phyloP scores from a whole-genome alignment of 106 monocot genomes.

The Gastrodia elata region DNA sequence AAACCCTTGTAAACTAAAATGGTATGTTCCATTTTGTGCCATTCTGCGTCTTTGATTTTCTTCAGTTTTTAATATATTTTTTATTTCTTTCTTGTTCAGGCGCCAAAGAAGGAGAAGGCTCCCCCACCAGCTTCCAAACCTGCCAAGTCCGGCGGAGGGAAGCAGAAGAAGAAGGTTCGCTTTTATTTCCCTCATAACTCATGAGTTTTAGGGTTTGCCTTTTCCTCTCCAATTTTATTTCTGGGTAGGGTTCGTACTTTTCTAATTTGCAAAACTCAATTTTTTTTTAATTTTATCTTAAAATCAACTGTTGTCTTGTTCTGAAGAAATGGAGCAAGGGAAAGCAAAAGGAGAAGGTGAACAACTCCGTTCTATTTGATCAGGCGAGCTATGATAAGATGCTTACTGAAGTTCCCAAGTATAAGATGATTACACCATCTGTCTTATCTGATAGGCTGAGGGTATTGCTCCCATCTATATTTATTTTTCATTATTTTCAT shows the following conservation, averaged over 20 bases:
- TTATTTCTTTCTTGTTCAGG: not conserved
- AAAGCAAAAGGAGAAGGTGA: conserved; percentile 30
- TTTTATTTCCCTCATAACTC: not conserved
- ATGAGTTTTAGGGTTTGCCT: not conserved
- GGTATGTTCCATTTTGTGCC: no score
- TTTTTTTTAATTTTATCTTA: not conserved
- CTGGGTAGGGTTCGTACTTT: not conserved
- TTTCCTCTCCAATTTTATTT: not conserved
- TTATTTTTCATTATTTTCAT: not conserved
- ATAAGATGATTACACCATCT: conserved; percentile 27
- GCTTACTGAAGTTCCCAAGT: conserved; percentile 24
- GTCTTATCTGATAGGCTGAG: conserved; percentile 23
- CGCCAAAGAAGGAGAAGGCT: conserved; percentile 36
- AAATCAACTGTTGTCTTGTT: not conserved
- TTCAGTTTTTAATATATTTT: not conserved
- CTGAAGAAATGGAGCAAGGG: conserved; percentile 29
- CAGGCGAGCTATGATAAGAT: conserved; percentile 26
- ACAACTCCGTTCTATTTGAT: conserved; percentile 21
- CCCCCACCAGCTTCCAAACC: conserved; percentile 31
- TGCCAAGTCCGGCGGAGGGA: conserved; percentile 32
- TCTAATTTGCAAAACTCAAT: not conserved
- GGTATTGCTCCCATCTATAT: conserved; percentile 1
- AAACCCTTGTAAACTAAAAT: no score
- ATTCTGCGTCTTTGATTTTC: no score
- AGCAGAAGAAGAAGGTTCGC: conserved; percentile 33